Evolutionary conservation across 495 filamentous ascomycete species (phyloP).

Genomic region (Aspergillus mulundensis): DNA sequence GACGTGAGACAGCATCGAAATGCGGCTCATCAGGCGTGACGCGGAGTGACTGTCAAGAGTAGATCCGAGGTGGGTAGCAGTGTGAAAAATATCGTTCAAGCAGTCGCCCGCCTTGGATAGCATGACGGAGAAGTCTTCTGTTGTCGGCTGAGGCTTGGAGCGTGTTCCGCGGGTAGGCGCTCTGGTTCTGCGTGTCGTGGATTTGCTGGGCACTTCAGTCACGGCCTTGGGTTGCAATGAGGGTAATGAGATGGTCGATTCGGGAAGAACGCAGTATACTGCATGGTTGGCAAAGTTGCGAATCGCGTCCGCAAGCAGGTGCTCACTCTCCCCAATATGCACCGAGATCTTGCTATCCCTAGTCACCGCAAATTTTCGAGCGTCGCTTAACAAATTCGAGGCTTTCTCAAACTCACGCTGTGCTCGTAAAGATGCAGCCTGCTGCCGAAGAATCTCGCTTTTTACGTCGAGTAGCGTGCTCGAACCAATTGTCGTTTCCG

Average conservation of each 20-base stretch:
- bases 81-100: constrained; percentile 34
- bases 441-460: constrained; percentile 60
- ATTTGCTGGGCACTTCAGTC: constrained; percentile 21
- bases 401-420: constrained; percentile 40
- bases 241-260: constrained; percentile 84
- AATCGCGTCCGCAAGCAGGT: constrained; percentile 54
- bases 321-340: constrained; percentile 42
- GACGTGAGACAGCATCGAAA: constrained; percentile 44
- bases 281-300: constrained; percentile 72
- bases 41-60: constrained; percentile 44
- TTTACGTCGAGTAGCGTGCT: constrained; percentile 54
- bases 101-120: constrained; percentile 39
- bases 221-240: constrained; percentile 44
- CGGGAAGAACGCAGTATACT: constrained; percentile 81
- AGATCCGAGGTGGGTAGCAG: constrained; percentile 39
- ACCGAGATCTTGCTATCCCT: constrained; percentile 38
- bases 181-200: constrained; percentile 25
- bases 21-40: constrained; percentile 43
- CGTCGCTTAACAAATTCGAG: constrained; percentile 27
- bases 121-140: constrained; percentile 41
- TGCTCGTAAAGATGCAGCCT: constrained; percentile 48
- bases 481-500: constrained; percentile 44
- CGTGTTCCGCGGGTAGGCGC: constrained; percentile 28
- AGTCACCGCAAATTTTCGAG: constrained; percentile 32
- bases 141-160: constrained; percentile 28